Percentiles rank a stretch among this genome's conserved stretches.
Evolutionary conservation across 2,329 filamentous ascomycete genomes (phyloP).

Genomic region (Aspergillus luchuensis): DNA sequence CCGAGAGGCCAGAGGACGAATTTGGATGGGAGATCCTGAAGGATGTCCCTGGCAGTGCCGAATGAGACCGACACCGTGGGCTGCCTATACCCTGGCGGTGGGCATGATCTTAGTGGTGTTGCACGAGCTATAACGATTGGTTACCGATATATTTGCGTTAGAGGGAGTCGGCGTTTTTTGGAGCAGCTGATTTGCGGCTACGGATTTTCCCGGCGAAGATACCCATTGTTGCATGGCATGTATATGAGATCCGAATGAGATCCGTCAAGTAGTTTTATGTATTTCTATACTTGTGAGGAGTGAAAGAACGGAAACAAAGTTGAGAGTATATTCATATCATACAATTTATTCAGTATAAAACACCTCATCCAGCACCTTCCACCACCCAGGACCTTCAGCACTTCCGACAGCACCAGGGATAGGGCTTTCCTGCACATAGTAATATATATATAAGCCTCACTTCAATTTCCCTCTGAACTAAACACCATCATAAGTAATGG

Average conservation of each 20-base stretch:
- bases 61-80: constrained; percentile 22
- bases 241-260: constrained; percentile 11
- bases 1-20: constrained; percentile 52
- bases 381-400: constrained; percentile 40
- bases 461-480: no score
- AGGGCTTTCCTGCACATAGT: constrained; percentile 34
- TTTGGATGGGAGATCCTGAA: constrained; percentile 53
- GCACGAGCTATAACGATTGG: constrained; percentile 27
- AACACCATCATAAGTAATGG: not conserved
- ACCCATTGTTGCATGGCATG: constrained; percentile 27
- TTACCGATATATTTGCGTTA: constrained; percentile 13
- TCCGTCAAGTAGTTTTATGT: no score
- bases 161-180: constrained; percentile 26
- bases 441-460: not conserved
- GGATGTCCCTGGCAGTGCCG: constrained; percentile 40
- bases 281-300: no score
- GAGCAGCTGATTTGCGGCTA: constrained; percentile 20
- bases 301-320: no score
- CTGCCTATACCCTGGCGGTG: constrained; percentile 2
- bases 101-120: constrained; percentile 17
- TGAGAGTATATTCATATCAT: no score
- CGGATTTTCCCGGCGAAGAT: constrained; percentile 26
- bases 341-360: constrained; percentile 32
- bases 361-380: constrained; percentile 40
- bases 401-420: constrained; percentile 36